A percentile compares a stretch with the other conserved stretches of the same genome.
Conservation (phyloP, 1,139 yeast species). For the Waltiozyma sp. region DNA sequence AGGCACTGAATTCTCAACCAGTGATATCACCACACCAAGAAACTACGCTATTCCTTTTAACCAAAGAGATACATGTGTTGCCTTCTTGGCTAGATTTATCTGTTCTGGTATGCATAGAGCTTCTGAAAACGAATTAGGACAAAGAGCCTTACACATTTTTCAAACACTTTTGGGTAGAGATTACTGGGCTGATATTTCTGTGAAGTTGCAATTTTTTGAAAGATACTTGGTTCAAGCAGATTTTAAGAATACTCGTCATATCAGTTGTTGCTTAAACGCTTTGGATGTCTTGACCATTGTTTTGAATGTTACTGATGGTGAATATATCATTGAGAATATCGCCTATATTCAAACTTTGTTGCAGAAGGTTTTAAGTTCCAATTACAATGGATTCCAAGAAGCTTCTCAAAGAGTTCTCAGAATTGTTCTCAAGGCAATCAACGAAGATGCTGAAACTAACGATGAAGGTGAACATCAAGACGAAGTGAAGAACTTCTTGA, state of each 20-base stretch:
- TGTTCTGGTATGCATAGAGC: conserved; percentile 83
- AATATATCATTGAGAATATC: conserved; percentile 69
- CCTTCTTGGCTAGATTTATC: conserved; percentile 77
- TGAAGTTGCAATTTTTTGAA: conserved; percentile 78
- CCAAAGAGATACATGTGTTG: conserved; percentile 85
- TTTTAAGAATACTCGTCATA: conserved; percentile 40
- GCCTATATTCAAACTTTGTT: conserved; percentile 58
- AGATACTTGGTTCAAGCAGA: conserved; percentile 75
- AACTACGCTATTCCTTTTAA: conserved; percentile 59
- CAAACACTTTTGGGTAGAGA: conserved; percentile 61
- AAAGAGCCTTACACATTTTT: conserved; percentile 66
- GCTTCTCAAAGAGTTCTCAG: conserved; percentile 66
- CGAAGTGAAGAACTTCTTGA: conserved; percentile 49
- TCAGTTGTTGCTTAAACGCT: conserved; percentile 82
- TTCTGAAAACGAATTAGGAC: conserved; percentile 74
- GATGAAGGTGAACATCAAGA: conserved; percentile 49
- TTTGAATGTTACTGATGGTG: conserved; percentile 60
- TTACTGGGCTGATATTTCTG: conserved; percentile 81
- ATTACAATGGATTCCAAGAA: conserved; percentile 76
- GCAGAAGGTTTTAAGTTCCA: conserved; percentile 75
- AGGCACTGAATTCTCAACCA: conserved; percentile 8
- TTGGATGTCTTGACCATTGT: conserved; percentile 84
- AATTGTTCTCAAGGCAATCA: conserved; percentile 54
- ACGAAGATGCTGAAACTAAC: conserved; percentile 24
- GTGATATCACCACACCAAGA: conserved; percentile 18